Conservation (phyloP, 23 red algal species). For the Pyropia yezoensis region DNA sequence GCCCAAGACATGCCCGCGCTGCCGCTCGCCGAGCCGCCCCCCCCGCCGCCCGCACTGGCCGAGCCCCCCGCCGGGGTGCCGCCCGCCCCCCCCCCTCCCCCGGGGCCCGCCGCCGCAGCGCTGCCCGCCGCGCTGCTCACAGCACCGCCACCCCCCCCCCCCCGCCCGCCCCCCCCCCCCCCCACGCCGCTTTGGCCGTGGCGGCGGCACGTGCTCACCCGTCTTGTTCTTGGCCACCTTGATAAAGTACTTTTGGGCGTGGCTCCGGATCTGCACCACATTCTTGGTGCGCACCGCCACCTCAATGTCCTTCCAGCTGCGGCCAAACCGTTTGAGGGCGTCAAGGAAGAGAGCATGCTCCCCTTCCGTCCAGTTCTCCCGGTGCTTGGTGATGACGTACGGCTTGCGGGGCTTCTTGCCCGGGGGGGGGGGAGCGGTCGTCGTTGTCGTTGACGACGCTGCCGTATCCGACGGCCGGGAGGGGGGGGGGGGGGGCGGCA, state of each 20-base stretch:
- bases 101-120: too few relatives aligned
- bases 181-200: constrained; percentile 54
- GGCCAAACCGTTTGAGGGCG: constrained; percentile 75
- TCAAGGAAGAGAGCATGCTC: constrained; percentile 92
- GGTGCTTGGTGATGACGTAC: constrained; percentile 66
- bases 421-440: constrained; percentile 25
- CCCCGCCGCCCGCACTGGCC: too few relatives aligned
- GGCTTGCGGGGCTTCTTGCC: constrained; percentile 84
- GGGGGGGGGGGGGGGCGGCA: too few relatives aligned
- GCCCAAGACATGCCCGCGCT: too few relatives aligned
- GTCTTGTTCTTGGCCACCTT: constrained; percentile 84
- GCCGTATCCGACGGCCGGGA: too few relatives aligned
- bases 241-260: constrained; percentile 98
- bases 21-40: too few relatives aligned
- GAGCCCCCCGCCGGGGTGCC: too few relatives aligned
- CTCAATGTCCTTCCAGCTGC: constrained; percentile 94
- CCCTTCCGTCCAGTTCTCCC: constrained; percentile 87
- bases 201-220: constrained; percentile 76
- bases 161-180: background rate
- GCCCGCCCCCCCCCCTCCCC: too few relatives aligned
- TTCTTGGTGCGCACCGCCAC: constrained; percentile 81
- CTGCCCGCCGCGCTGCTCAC: too few relatives aligned
- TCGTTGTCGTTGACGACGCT: background rate
- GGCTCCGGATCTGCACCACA: constrained; percentile 91
- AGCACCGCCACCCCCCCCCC: background rate